phyloP scores from a whole-genome alignment of 2,329 filamentous ascomycete species.

The Ophiostoma himal-ulmi region DNA sequence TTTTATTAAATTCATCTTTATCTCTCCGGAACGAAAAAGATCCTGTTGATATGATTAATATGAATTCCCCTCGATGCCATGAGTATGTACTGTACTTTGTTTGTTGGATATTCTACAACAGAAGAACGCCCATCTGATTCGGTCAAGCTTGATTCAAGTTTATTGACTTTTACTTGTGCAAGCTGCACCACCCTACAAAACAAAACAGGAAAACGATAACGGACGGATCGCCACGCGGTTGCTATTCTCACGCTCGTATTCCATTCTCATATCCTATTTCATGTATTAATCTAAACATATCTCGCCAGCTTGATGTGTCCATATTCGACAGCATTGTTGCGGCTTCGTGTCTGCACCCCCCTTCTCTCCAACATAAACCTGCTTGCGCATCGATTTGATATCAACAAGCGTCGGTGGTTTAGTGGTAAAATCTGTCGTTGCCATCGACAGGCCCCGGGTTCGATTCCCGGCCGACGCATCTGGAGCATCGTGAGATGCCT shows the following conservation, averaged over 20 bases:
- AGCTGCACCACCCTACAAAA: neutral
- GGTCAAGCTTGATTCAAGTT: neutral
- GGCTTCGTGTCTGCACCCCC: too few species aligned
- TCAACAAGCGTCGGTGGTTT: neutral
- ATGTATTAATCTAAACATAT: neutral
- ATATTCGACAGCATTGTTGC: too few species aligned
- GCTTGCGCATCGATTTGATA: neutral
- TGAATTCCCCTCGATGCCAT: neutral
- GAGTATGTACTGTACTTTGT: neutral
- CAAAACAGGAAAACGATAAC: neutral
- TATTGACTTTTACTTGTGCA: neutral
- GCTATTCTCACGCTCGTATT: neutral
- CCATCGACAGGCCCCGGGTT: neutral
- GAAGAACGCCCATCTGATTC: neutral
- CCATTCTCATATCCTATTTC: neutral
- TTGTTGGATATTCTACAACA: neutral
- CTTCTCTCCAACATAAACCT: too few species aligned
- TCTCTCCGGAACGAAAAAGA: too few species aligned
- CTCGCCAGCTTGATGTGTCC: too few species aligned
- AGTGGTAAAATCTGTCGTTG: neutral
- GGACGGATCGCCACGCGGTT: constrained; percentile 1
- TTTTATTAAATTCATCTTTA: too few species aligned
- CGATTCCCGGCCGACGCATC: neutral
- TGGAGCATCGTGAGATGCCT: neutral
- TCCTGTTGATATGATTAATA: neutral